Evolutionary conservation across 306 rosid genomes (phyloP).

Genomic region (Acacia acuminata): DNA sequence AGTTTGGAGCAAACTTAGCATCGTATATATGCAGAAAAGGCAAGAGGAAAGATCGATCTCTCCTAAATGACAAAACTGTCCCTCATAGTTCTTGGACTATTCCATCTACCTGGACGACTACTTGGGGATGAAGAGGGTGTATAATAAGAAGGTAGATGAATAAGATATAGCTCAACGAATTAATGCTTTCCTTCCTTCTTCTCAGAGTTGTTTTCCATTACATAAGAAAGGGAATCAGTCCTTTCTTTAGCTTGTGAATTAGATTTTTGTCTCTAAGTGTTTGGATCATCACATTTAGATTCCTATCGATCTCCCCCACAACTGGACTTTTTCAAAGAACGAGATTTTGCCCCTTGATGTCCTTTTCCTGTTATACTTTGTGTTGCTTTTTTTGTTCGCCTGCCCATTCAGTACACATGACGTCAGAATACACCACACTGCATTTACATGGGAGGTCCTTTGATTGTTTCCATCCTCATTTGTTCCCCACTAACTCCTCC

Average conservation of each 20-base stretch:
- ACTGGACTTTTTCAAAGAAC: slow-evolving; percentile 31
- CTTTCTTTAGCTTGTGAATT: slow-evolving; percentile 45
- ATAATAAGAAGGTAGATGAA: slow-evolving; percentile 9
- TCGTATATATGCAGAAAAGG: slow-evolving; percentile 16
- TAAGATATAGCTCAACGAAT: slow-evolving; percentile 35
- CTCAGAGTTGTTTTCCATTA: slow-evolving; percentile 33
- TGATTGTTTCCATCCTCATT: background rate
- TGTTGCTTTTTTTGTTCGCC: slow-evolving; percentile 26
- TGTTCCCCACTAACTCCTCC: background rate
- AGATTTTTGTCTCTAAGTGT: slow-evolving; percentile 50
- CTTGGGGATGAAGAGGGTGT: background rate
- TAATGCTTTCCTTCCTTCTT: slow-evolving; percentile 28
- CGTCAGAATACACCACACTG: slow-evolving; percentile 22
- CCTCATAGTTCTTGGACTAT: background rate
- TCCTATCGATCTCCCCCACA: slow-evolving; percentile 46
- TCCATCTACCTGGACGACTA: too few relatives aligned
- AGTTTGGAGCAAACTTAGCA: background rate
- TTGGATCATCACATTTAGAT: slow-evolving; percentile 57
- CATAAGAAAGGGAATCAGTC: slow-evolving; percentile 42
- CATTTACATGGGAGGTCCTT: slow-evolving; percentile 19
- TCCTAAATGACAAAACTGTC: slow-evolving; percentile 22
- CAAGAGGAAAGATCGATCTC: background rate
- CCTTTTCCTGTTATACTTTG: slow-evolving; percentile 40
- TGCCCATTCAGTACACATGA: slow-evolving; percentile 29
- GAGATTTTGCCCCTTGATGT: slow-evolving; percentile 33